phyloP scores from a whole-genome alignment of 2,329 filamentous ascomycete genomes.

The Aureobasidium subglaciale region DNA sequence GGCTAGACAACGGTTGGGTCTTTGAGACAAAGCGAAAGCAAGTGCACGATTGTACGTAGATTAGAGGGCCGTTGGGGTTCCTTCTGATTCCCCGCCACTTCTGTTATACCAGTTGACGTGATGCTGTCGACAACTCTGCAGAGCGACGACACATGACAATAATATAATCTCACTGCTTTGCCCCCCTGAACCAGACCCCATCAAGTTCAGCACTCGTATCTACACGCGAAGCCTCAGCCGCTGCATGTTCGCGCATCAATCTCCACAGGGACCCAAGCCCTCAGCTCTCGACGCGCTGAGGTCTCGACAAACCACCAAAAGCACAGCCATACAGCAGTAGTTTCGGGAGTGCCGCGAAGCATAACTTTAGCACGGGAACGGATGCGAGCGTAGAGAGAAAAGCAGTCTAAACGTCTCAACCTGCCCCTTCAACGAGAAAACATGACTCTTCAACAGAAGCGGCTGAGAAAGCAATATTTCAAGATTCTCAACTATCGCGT shows the following conservation, averaged over 20 bases:
- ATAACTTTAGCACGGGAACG: conserved; percentile 1
- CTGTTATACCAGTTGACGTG: background rate
- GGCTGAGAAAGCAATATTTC: conserved; percentile 3
- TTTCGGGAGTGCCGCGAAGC: conserved; percentile 2
- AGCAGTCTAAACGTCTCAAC: background rate
- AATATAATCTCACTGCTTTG: background rate
- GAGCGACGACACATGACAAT: background rate
- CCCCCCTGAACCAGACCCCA: background rate
- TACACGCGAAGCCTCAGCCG: conserved; percentile 2
- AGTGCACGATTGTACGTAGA: background rate
- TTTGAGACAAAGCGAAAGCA: conserved; percentile 10
- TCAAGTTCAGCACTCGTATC: background rate
- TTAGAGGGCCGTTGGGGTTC: background rate
- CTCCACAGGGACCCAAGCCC: background rate
- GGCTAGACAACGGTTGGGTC: background rate
- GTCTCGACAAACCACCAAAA: background rate
- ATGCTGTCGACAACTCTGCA: background rate
- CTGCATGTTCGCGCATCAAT: background rate
- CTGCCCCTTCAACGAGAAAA: background rate
- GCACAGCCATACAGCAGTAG: background rate
- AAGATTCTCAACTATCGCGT: background rate
- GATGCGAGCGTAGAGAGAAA: background rate
- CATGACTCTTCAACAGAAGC: conserved; percentile 7
- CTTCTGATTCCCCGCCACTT: background rate
- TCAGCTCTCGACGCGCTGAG: background rate